Evolutionary conservation across 768 basidiomycete species (phyloP).

Genomic region (Lentinus tigrinus): DNA sequence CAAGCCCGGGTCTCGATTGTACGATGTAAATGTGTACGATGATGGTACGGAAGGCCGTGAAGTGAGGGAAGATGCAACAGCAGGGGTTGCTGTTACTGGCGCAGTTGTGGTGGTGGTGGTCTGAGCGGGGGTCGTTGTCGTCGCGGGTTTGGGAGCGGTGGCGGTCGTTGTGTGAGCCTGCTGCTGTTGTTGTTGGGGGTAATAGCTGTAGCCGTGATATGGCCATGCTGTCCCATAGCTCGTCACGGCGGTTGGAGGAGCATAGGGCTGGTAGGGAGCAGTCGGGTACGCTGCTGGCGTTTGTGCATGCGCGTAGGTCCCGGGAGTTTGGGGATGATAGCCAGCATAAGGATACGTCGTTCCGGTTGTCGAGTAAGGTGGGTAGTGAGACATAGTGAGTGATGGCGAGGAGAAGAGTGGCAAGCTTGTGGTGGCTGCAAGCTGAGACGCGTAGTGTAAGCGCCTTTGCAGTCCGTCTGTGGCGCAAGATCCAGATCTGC

Average conservation of each 20-base stretch:
- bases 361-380: constrained; percentile 39
- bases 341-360: constrained; percentile 66
- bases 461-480: not conserved
- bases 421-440: not conserved
- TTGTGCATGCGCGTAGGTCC: constrained; percentile 20
- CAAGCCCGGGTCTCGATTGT: constrained; percentile 47
- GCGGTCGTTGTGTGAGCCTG: constrained; percentile 15
- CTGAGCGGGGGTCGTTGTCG: constrained; percentile 27
- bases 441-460: not conserved
- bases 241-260: constrained; percentile 61
- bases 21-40: constrained; percentile 54
- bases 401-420: not conserved
- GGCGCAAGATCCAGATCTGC: constrained; percentile 14
- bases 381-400: constrained; percentile 31
- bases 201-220: constrained; percentile 61
- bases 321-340: constrained; percentile 37
- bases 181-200: constrained; percentile 29
- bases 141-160: constrained; percentile 17
- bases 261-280: constrained; percentile 34
- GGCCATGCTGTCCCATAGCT: constrained; percentile 66
- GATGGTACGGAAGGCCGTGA: constrained; percentile 33
- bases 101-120: constrained; percentile 30
- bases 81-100: constrained; percentile 4
- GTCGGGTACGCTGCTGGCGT: constrained; percentile 24
- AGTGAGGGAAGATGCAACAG: constrained; percentile 22